Evolutionary conservation across 768 basidiomycete genomes (phyloP).

Genomic region (Xanthoconium purpureum): DNA sequence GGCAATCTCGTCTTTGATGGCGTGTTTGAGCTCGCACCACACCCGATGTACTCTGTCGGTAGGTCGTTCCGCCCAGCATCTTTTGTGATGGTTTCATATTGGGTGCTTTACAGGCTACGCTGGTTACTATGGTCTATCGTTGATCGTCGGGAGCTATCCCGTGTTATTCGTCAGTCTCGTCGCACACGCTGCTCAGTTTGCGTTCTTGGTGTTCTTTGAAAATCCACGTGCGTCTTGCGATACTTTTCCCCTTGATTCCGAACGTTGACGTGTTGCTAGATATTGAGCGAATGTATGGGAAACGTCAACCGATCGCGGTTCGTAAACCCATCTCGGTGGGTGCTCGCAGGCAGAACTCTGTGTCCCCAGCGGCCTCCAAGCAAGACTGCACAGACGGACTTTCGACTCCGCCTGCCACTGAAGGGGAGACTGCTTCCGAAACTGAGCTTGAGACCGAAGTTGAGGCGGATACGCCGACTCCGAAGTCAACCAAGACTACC

Average conservation of each 20-base stretch:
- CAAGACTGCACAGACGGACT: slow-evolving; percentile 31
- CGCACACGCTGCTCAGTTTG: slow-evolving; percentile 95
- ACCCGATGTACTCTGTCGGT: slow-evolving; percentile 95
- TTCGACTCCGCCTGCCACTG: slow-evolving; percentile 63
- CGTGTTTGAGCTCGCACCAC: slow-evolving; percentile 91
- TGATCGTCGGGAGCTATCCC: slow-evolving; percentile 84
- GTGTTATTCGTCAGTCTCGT: slow-evolving; percentile 93
- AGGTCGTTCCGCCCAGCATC: slow-evolving; percentile 14
- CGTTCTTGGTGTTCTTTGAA: slow-evolving; percentile 92
- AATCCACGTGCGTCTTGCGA: slow-evolving; percentile 76
- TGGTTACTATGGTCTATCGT: slow-evolving; percentile 95
- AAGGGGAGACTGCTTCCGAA: slow-evolving; percentile 72
- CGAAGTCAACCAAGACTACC: slow-evolving; percentile 1
- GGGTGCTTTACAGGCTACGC: slow-evolving; percentile 64
- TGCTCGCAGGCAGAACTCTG: slow-evolving; percentile 14
- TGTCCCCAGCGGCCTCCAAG: slow-evolving; percentile 10
- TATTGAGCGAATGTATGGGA: slow-evolving; percentile 91
- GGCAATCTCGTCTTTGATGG: slow-evolving; percentile 95
- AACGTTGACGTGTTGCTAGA: slow-evolving; percentile 43
- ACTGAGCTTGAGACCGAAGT: slow-evolving; percentile 64
- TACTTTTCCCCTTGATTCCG: not conserved
- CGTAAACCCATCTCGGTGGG: slow-evolving; percentile 59
- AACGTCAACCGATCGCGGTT: slow-evolving; percentile 84
- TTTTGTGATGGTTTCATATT: not conserved
- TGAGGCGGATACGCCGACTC: slow-evolving; percentile 41